Conservation (phyloP, 2,329 filamentous ascomycete species). For the Penicillium sp. region DNA sequence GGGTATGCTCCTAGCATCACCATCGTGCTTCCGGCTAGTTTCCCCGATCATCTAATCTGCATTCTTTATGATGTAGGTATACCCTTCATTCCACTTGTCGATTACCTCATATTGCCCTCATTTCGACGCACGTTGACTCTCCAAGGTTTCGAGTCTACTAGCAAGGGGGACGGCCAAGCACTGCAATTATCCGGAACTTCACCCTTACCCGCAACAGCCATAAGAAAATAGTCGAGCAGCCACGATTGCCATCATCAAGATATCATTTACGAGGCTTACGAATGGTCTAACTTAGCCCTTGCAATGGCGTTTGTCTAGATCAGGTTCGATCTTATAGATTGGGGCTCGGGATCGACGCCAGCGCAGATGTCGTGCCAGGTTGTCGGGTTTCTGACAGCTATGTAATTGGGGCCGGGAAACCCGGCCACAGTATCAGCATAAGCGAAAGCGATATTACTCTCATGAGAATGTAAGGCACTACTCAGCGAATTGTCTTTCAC, state of each 20-base stretch:
- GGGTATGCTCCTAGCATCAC: neutral
- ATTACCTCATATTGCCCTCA: slow-evolving; percentile 7
- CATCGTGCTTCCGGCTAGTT: neutral
- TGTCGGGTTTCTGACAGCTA: slow-evolving; percentile 28
- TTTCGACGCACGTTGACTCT: neutral
- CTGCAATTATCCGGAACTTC: neutral
- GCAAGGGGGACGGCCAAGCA: neutral
- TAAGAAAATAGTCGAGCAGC: neutral
- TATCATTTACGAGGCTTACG: neutral
- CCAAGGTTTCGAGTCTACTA: neutral
- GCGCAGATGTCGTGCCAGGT: slow-evolving; percentile 21
- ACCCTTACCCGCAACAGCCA: slow-evolving; percentile 3
- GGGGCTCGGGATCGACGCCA: slow-evolving; percentile 16
- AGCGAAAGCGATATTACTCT: neutral
- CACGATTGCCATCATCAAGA: neutral
- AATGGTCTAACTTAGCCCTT: neutral
- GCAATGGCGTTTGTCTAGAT: slow-evolving; percentile 10
- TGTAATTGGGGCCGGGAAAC: neutral
- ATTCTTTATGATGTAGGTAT: slow-evolving; percentile 10
- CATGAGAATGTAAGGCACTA: neutral
- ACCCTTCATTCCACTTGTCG: slow-evolving; percentile 7
- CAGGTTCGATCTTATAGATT: neutral
- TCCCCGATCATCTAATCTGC: neutral
- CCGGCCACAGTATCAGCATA: neutral
- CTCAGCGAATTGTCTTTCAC: neutral